Evolutionary conservation across 2,329 filamentous ascomycete species (phyloP).

Genomic region (Colletotrichum plurivorum): DNA sequence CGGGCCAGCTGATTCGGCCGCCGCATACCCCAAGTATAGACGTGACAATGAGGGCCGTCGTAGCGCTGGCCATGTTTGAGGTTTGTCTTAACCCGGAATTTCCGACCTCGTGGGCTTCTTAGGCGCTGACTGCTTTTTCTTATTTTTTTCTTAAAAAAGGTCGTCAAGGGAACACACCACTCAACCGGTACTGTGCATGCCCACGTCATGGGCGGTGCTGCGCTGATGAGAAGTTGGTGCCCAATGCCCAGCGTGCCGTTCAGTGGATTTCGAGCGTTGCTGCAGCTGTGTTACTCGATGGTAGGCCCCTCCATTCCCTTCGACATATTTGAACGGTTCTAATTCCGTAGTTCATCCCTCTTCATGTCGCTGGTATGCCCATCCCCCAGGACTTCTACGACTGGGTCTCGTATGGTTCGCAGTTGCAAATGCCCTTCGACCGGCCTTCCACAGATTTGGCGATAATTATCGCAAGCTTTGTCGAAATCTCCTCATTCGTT

Average conservation of each 20-base stretch:
- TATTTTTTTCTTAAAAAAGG: slow-evolving; percentile 48
- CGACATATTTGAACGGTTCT: not conserved
- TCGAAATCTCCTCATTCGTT: slow-evolving; percentile 55
- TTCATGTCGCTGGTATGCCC: slow-evolving; percentile 54
- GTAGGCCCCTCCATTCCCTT: slow-evolving; percentile 50
- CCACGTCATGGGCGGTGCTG: slow-evolving; percentile 72
- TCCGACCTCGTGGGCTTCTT: too few relatives aligned
- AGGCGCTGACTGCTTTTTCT: too few relatives aligned
- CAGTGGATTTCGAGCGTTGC: slow-evolving; percentile 64
- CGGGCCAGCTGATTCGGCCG: slow-evolving; percentile 56
- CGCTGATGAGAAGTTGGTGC: slow-evolving; percentile 65
- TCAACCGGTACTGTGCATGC: slow-evolving; percentile 66
- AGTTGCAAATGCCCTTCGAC: slow-evolving; percentile 53
- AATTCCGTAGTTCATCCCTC: slow-evolving; percentile 59
- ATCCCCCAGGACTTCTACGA: slow-evolving; percentile 60
- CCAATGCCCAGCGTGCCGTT: slow-evolving; percentile 55
- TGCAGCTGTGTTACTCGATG: slow-evolving; percentile 71
- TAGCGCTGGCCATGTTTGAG: slow-evolving; percentile 74
- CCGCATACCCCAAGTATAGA: slow-evolving; percentile 53
- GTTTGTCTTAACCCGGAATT: slow-evolving; percentile 51
- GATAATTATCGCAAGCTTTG: slow-evolving; percentile 54
- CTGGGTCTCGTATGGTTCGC: slow-evolving; percentile 56
- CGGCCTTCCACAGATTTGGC: slow-evolving; percentile 58
- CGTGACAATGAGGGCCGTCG: slow-evolving; percentile 65
- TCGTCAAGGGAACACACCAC: slow-evolving; percentile 62